Evolutionary conservation across 2,329 filamentous ascomycete species (phyloP).

Genomic region (Cladophialophora chaetospira): DNA sequence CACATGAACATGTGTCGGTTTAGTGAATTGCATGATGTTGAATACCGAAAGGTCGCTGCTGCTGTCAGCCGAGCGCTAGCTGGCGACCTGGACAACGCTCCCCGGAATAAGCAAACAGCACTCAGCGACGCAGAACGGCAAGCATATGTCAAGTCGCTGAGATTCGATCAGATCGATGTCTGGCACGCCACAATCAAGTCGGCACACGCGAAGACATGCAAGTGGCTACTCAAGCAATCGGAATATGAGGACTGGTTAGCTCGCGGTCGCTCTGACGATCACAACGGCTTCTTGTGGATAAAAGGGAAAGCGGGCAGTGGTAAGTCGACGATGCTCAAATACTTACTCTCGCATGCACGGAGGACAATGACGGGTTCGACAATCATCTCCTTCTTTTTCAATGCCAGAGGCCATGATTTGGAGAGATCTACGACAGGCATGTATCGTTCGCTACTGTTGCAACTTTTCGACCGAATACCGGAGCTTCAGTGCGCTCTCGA

Average conservation of each 20-base stretch:
- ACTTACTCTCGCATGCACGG: conserved; percentile 31
- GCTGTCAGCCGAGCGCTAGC: conserved; percentile 1
- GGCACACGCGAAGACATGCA: conserved; percentile 37
- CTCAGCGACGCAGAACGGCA: conserved; percentile 18
- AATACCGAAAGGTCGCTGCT: conserved; percentile 38
- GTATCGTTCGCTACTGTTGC: conserved; percentile 53
- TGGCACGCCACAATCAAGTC: conserved; percentile 43
- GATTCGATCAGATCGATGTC: conserved; percentile 45
- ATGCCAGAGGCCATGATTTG: conserved; percentile 40
- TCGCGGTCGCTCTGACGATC: conserved; percentile 16
- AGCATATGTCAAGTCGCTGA: conserved; percentile 35
- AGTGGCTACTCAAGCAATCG: conserved; percentile 43
- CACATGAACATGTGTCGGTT: conserved; percentile 46
- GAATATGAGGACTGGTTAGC: conserved; percentile 45
- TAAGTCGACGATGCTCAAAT: conserved; percentile 53
- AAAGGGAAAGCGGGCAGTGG: conserved; percentile 47
- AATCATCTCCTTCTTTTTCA: conserved; percentile 53
- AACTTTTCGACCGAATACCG: conserved; percentile 45
- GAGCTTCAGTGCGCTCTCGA: conserved; percentile 40
- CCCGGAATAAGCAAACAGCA: not conserved
- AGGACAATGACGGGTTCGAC: conserved; percentile 17
- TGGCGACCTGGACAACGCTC: not conserved
- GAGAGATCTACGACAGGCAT: conserved; percentile 53
- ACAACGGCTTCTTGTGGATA: conserved; percentile 41
- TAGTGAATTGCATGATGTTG: conserved; percentile 33